Percentiles rank a stretch among this genome's conserved stretches.
Evolutionary conservation across 2,329 filamentous ascomycete species (phyloP).

Genomic region (Leptographium flavum): DNA sequence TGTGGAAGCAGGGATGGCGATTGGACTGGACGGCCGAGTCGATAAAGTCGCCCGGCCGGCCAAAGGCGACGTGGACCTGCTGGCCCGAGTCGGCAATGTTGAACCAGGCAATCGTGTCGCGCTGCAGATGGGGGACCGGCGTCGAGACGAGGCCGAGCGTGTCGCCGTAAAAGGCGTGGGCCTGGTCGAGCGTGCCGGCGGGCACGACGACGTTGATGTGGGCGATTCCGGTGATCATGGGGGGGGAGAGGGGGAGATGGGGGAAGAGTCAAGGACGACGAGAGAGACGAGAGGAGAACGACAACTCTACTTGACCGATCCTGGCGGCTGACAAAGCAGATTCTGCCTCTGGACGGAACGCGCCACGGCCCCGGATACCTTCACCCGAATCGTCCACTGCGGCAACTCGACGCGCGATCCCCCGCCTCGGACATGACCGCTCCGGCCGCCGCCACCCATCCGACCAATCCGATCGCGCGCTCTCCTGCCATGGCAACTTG

Average conservation of each 20-base stretch:
- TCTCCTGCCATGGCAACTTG: neutral
- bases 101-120: constrained; percentile 41
- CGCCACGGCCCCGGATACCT: no score
- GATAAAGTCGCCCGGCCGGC: constrained; percentile 18
- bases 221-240: constrained; percentile 23
- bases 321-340: no score
- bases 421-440: no score
- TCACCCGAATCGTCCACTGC: no score
- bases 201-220: constrained; percentile 44
- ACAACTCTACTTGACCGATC: no score
- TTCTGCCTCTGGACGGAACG: no score
- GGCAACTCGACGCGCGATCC: no score
- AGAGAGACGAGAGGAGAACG: neutral
- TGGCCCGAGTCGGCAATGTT: constrained; percentile 39
- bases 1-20: constrained; percentile 44
- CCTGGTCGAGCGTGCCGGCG: constrained; percentile 32
- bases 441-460: no score
- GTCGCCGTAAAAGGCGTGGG: constrained; percentile 37
- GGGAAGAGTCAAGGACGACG: neutral
- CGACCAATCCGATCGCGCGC: no score
- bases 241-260: neutral
- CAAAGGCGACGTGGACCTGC: constrained; percentile 41
- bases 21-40: constrained; percentile 19
- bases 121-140: constrained; percentile 37
- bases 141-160: constrained; percentile 40